These are phyloP conservation scores for Suhomyces terraborum DNA, from an alignment of 1,139 yeast genomes.

Conservation along the genomic window DNA sequence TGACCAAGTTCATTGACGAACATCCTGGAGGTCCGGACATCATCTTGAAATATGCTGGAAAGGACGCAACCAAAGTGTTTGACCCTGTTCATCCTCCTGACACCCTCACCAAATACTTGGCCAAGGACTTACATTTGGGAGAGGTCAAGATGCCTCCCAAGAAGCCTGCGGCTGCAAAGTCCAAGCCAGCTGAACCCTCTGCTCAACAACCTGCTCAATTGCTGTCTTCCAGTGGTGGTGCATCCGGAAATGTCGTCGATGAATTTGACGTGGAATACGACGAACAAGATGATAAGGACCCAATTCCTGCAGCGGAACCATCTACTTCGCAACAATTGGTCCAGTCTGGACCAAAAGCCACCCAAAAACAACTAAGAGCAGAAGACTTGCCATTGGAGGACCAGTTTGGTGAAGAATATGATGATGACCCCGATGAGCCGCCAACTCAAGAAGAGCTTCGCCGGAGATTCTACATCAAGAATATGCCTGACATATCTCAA, in stretches of 20 bases:
- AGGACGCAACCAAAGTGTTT: conserved; percentile 61
- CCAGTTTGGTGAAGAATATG: conserved; percentile 23
- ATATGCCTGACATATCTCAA: conserved; percentile 66
- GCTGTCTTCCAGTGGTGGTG: background rate
- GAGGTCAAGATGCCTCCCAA: conserved; percentile 29
- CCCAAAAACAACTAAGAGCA: background rate
- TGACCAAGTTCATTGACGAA: conserved; percentile 47
- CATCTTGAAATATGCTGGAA: conserved; percentile 56
- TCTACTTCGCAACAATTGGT: background rate
- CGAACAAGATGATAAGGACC: conserved; percentile 40
- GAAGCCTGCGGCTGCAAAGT: conserved; percentile 9
- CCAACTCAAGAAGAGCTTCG: conserved; percentile 39
- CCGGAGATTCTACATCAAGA: conserved; percentile 20
- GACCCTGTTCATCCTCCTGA: conserved; percentile 85
- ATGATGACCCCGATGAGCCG: conserved; percentile 28
- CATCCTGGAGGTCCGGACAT: conserved; percentile 60
- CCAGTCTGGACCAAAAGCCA: background rate
- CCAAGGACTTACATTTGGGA: conserved; percentile 35
- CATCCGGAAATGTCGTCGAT: conserved; percentile 30
- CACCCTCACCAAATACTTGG: conserved; percentile 55
- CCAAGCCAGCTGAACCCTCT: background rate
- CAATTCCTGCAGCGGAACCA: conserved; percentile 22
- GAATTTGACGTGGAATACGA: conserved; percentile 52
- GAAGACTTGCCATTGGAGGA: conserved; percentile 11
- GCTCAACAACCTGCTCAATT: background rate